phyloP scores from a whole-genome alignment of 352 stramenopile genomes.

The Thraustochytrium striatum region DNA sequence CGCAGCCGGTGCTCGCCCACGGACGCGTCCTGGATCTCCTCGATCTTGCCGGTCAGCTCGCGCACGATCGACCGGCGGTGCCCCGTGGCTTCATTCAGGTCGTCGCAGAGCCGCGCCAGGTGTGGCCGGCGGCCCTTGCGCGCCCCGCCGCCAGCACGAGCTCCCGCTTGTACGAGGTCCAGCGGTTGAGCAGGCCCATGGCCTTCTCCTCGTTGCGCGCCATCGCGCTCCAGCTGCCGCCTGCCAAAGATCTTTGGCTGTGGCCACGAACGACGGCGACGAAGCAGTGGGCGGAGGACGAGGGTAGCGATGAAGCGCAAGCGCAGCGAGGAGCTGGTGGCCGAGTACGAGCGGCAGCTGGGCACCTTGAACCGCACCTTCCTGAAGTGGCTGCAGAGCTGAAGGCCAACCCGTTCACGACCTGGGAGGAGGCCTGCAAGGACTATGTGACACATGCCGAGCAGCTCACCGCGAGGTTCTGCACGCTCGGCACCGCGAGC shows the following conservation, averaged over 20 bases:
- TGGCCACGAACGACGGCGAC: no score
- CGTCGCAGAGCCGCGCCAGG: constrained; percentile 61
- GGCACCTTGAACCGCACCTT: constrained; percentile 69
- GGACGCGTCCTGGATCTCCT: constrained; percentile 92
- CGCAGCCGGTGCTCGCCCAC: constrained; percentile 90
- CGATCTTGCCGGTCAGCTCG: constrained; percentile 89
- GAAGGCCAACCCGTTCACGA: constrained; percentile 63
- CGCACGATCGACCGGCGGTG: constrained; percentile 86
- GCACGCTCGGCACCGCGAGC: constrained; percentile 72
- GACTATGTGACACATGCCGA: constrained; percentile 71
- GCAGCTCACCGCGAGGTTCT: constrained; percentile 63
- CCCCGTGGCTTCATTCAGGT: constrained; percentile 83
- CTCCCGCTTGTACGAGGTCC: constrained; percentile 92
- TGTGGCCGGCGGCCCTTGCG: not conserved
- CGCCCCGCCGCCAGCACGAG: constrained; percentile 63
- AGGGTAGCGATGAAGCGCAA: constrained; percentile 24
- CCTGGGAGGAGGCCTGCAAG: constrained; percentile 70
- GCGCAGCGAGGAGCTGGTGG: constrained; percentile 32
- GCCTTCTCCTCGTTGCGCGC: constrained; percentile 96
- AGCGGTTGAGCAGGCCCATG: constrained; percentile 96
- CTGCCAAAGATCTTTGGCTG: no score
- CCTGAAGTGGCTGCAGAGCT: constrained; percentile 61
- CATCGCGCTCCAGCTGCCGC: no score
- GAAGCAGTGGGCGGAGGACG: no score
- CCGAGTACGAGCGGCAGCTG: constrained; percentile 62